Evolutionary conservation across 257 asterid species (phyloP).

Genomic region (Solanum pennellii): DNA sequence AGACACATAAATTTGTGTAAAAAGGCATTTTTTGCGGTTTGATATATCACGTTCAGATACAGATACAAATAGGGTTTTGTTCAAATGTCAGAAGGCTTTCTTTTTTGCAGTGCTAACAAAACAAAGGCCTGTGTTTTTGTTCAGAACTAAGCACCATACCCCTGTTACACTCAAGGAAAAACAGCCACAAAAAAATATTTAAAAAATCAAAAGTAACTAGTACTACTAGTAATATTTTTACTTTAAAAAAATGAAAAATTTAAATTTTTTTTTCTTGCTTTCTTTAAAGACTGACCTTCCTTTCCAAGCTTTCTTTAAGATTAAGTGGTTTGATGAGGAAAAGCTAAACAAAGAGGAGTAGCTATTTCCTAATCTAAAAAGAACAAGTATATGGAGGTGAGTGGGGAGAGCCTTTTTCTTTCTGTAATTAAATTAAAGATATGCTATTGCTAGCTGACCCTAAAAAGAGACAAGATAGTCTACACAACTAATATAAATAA

Average conservation of each 20-base stretch:
- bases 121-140: constrained; percentile 22
- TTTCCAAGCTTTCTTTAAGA: background rate
- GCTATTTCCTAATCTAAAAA: background rate
- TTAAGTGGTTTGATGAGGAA: background rate
- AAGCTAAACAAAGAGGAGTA: background rate
- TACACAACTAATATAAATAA: background rate
- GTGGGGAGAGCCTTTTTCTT: background rate
- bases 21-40: constrained; percentile 3
- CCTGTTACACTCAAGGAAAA: constrained; percentile 19
- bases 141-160: constrained; percentile 13
- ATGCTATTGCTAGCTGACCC: constrained; percentile 4
- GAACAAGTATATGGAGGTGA: background rate
- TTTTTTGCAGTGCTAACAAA: constrained; percentile 26
- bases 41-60: constrained; percentile 29
- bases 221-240: background rate
- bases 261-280: background rate
- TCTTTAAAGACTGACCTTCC: background rate
- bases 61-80: constrained; percentile 5
- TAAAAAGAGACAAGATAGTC: constrained; percentile 10
- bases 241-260: background rate
- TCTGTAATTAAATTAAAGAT: constrained; percentile 19
- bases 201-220: background rate
- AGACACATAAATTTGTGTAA: background rate
- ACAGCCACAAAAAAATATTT: background rate
- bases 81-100: constrained; percentile 9